Evolutionary conservation across 108 stramenopile genomes (phyloP).

Genomic region (Nitzschia sp.): DNA sequence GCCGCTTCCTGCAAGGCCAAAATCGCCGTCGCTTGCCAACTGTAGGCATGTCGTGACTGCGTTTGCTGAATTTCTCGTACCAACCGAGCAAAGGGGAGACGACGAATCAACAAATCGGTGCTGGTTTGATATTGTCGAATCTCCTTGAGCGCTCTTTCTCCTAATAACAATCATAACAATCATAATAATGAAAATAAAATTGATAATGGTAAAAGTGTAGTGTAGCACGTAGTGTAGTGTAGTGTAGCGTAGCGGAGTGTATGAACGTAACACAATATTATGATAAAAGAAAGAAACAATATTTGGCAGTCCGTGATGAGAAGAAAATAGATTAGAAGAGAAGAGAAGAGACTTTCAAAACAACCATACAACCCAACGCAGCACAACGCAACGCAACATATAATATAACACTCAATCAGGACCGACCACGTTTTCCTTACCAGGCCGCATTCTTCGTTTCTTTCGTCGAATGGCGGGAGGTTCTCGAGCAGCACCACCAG

Average conservation of each 20-base stretch:
- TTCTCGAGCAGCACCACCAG: slow-evolving; percentile 4
- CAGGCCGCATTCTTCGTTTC: slow-evolving; percentile 63
- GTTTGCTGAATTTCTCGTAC: slow-evolving; percentile 86
- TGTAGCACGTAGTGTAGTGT: not conserved
- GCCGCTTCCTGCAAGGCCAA: slow-evolving; percentile 95
- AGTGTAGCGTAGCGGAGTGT: not conserved
- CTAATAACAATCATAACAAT: slow-evolving; percentile 24
- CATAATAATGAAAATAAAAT: not conserved
- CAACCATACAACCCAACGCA: too few species aligned
- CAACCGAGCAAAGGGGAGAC: slow-evolving; percentile 94
- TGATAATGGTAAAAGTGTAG: not conserved
- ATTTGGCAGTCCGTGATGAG: too few species aligned
- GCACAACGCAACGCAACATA: too few species aligned
- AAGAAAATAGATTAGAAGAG: not conserved
- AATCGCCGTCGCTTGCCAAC: slow-evolving; percentile 95
- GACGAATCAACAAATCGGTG: slow-evolving; percentile 91
- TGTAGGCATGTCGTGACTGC: slow-evolving; percentile 56
- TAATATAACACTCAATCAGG: not conserved
- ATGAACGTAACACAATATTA: not conserved
- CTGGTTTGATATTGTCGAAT: slow-evolving; percentile 92
- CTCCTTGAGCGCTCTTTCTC: slow-evolving; percentile 90
- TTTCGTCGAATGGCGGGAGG: slow-evolving; percentile 30
- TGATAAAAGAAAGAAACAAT: too few species aligned
- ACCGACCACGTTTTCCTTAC: slow-evolving; percentile 32
- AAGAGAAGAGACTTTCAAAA: not conserved